phyloP scores from a whole-genome alignment of 805 yeast genomes.

The Zygosaccharomyces pseudorouxii region DNA sequence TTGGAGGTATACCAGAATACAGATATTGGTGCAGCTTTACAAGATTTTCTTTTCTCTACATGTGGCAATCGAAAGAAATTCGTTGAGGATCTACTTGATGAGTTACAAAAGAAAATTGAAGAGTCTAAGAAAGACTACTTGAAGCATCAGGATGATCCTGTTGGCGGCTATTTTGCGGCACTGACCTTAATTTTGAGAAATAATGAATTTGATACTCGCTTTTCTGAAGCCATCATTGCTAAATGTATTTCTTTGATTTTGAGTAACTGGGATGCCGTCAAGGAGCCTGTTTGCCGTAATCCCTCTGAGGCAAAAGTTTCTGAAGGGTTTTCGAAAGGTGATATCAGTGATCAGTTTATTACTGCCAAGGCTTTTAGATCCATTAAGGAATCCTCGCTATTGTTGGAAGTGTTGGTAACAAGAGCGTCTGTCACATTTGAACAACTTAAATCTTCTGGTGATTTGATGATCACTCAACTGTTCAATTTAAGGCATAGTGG shows the following conservation, averaged over 20 bases:
- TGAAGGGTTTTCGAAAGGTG: slow-evolving; percentile 38
- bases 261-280: slow-evolving; percentile 35
- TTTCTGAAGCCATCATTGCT: slow-evolving; percentile 1
- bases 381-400: slow-evolving; percentile 63
- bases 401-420: slow-evolving; percentile 46
- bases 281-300: slow-evolving; percentile 54
- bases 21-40: slow-evolving; percentile 73
- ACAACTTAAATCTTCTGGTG: slow-evolving; percentile 40
- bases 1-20: slow-evolving; percentile 52
- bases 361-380: slow-evolving; percentile 79
- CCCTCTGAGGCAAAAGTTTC: slow-evolving; percentile 68
- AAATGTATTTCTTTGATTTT: slow-evolving; percentile 11
- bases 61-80: slow-evolving; percentile 30
- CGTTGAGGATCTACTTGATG: slow-evolving; percentile 32
- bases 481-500: slow-evolving; percentile 82
- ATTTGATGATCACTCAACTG: slow-evolving; percentile 58
- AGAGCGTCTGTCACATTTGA: slow-evolving; percentile 26
- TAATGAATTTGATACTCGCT: slow-evolving; percentile 11
- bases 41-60: slow-evolving; percentile 46
- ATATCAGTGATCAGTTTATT: slow-evolving; percentile 42
- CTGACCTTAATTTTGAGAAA: slow-evolving; percentile 44
- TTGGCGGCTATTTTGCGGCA: slow-evolving; percentile 70
- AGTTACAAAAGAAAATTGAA: slow-evolving; percentile 35
- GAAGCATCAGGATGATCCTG: slow-evolving; percentile 46
- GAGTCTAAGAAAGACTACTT: slow-evolving; percentile 37